Evolutionary conservation across 176 grass and related monocot species (phyloP), one percentile per base, ranked within the genome.

Genomic region (Carex myosuroides): DNA sequence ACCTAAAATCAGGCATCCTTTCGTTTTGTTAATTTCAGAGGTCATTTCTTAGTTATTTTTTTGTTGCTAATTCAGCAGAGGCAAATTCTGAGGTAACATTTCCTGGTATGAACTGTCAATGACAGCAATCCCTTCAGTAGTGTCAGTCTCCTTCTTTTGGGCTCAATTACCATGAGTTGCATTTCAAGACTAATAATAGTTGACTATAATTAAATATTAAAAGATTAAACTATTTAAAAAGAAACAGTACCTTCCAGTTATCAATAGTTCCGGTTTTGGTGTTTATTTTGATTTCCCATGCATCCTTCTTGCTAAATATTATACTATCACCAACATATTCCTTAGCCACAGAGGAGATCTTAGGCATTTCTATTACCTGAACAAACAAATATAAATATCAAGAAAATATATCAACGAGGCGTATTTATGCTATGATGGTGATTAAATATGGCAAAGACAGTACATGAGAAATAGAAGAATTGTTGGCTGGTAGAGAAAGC

Each of bases 241-340:
- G 24, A 83, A 39, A 59, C 54, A 68, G 53, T 89, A 98, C 95
- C 92, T 95, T 91, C 95, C 92, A 98, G 39, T 88, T 94, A 61
- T 95, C 92, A 80, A 98, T 93, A 71, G 87, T 98, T 89, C 95
- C 95, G 16, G 85, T 72, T 55, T 68, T 85, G 72, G 88, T 91
- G 79, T 98, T 95, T 13, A 95, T 18, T 90, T 91, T 91, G 80
- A 98, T 95, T 86, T 95, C 59, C 92, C 95, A 98, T 0, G 63
- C 66, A 4, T 84, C 86, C 39, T 84, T 86, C 79, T 94, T 94
- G 56, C 79, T 84, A 75, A 94, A 85, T 46, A 81, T 83, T 70
- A 98, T 24, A 83, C 37, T 85, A 69, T 98, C 86, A 42, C 89
- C 90, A 83, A 88, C 76, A 84, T 16, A 17, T 68, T 98, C 75